phyloP scores from a whole-genome alignment of 2,329 filamentous ascomycete species.

The Curvularia hawaiiensis region DNA sequence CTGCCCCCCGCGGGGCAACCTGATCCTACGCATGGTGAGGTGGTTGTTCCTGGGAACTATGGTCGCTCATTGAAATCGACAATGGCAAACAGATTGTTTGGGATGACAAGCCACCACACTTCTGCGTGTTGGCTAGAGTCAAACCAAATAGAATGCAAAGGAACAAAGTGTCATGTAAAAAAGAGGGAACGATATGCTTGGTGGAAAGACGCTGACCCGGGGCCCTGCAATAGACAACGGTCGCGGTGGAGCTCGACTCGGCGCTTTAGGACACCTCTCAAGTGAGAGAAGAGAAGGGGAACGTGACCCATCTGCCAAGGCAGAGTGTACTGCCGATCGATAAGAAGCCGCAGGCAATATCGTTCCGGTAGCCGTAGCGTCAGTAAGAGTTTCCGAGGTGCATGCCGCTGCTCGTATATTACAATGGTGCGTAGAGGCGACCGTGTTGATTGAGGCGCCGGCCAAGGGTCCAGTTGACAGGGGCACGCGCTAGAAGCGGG shows the following conservation, averaged over 20 bases:
- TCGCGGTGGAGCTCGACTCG: conserved; percentile 10
- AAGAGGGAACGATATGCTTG: background rate
- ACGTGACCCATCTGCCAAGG: conserved; percentile 20
- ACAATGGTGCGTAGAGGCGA: conserved; percentile 13
- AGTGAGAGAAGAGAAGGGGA: conserved; percentile 9
- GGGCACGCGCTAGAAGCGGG: conserved; percentile 12
- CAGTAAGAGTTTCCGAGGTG: background rate
- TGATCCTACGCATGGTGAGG: conserved; percentile 39
- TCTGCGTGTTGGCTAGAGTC: background rate
- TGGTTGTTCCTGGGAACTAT: background rate
- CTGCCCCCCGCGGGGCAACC: conserved; percentile 26
- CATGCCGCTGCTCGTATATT: conserved; percentile 5
- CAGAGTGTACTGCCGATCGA: conserved; percentile 15
- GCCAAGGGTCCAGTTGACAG: conserved; percentile 1
- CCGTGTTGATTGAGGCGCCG: conserved; percentile 10
- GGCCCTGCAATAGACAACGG: conserved; percentile 6
- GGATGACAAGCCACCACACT: background rate
- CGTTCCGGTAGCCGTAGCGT: conserved; percentile 11
- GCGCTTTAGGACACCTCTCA: conserved; percentile 23
- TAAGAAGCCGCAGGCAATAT: conserved; percentile 9
- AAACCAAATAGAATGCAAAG: background rate
- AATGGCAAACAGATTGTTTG: conserved; percentile 3
- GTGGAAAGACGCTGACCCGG: conserved; percentile 3
- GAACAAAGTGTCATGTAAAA: conserved; percentile 1
- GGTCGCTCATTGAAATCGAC: conserved; percentile 11